Evolutionary conservation across 768 basidiomycete species (phyloP), one percentile per base, ranked within the genome.

Genomic region (Pisolithus orientalis): DNA sequence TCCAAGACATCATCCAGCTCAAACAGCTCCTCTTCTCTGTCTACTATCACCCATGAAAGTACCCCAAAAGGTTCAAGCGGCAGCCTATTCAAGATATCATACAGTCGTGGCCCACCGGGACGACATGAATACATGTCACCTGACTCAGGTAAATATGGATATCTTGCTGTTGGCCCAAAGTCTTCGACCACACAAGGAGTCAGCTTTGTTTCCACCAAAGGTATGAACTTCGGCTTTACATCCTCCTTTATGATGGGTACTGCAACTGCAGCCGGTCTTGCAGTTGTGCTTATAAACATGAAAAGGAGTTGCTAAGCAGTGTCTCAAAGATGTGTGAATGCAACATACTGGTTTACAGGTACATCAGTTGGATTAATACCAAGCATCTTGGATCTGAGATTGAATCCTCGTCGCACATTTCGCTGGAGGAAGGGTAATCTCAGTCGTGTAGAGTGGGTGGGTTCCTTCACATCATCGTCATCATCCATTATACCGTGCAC

Each of bases 1-100:
- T 88, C 87, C 39, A 73, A 72, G 10, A 89, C 71, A 59, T 89
- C 82, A 54, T 87, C 83, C 43, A 77, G 69, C 55, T 88, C 84
- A 52, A 80, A 89, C 0, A 90, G 73, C 56, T 90, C 87, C 46
- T 89, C 89, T 60, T 90, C 87, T 39, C 79, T 70, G 53, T 89
- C 87, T 7, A 85, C 47, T 7, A 91, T 73, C 38, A 76, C 72
- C 88, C 88, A 90, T 3, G 76, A 75, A 40, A 86, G 72, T 2
- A 86, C 67, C 3, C 89, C 89, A 54, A 77, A 90, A 4, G 67
- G 70, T 27, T 83, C 78, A 59, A 85, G 63, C 0, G 86, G 76
- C 11, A 86, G 64, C 5, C 77, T 78, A 14, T 75, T 75, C 39
- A 90, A 61, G 6, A 87, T 68, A 60, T 90, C 87, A 53, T 76